Evolutionary conservation across 2,329 filamentous ascomycete species (phyloP), one percentile per base, ranked within the genome.

Genomic region (Teratosphaeria epicoccoides): DNA sequence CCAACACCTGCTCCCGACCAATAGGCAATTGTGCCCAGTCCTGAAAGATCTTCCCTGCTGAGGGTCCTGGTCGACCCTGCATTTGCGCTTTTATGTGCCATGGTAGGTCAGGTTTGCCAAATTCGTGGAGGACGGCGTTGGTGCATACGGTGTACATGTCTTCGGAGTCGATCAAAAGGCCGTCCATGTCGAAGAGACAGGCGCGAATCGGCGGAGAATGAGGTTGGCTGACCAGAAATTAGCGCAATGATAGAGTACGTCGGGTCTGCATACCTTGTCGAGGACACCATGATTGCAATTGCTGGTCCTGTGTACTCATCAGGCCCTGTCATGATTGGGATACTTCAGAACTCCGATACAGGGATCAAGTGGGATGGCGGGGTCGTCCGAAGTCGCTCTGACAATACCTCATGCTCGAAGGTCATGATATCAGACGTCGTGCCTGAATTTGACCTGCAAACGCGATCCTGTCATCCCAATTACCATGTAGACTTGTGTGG

Each of bases 181-280:
- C 93, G 70, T 98, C 93, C 90, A 97, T 96, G 75, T 98, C 93
- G 69, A 98, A 97, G 58, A 98, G 83, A 70, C 90, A 96, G 60
- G 91, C 93, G 61, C 89, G 81, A 53, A 97, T 78, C 46, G 85
- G 20, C 87, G 85, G 69, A 89, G 83, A 49, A 49, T 56, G 44
- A 49, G 33, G n/a, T 17, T 40, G 33, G 33, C 33, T 40, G 10
- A 9, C 14, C 9, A 7, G 9, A 9, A 6, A 17, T 40, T 17
- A 40, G 14, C 33, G 17, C 20, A 7, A 40, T 40, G 10, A 20
- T 17, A 9, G n/a, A 17, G 14, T 7, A 20, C 3, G n/a, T 9
- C n/a, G 14, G 33, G n/a, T 3, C n/a, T 17, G 6, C n/a, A 40
- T 40, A 40, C 33, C 33, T 40, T 17, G 14, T 40, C 4, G n/a